Conservation (phyloP, 1,284 basidiomycete genomes). For the Rhizopogon hawkerae region DNA sequence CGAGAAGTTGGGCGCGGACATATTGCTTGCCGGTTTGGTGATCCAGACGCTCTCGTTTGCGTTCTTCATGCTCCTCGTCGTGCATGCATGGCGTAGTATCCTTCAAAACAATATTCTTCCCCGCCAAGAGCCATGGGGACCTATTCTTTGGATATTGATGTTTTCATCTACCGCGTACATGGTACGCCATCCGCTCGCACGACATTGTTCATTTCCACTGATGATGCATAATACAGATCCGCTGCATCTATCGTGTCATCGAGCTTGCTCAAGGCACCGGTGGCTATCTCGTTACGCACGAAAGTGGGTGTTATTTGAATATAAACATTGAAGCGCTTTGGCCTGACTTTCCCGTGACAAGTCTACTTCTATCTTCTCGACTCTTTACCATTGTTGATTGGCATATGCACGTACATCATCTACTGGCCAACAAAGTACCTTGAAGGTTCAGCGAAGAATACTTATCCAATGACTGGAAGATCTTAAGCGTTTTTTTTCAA, state of each 20-base stretch:
- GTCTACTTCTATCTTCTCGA: constrained; percentile 37
- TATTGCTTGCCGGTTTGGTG: constrained; percentile 19
- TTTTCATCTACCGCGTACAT: constrained; percentile 21
- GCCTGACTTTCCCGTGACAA: constrained; percentile 4
- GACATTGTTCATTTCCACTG: neutral
- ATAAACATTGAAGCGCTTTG: neutral
- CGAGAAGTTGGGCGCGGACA: constrained; percentile 9
- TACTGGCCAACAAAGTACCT: constrained; percentile 30
- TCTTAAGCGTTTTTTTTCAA: too few relatives aligned
- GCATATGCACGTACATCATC: constrained; percentile 27
- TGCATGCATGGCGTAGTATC: constrained; percentile 11
- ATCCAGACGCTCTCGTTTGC: constrained; percentile 21
- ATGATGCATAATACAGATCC: constrained; percentile 20
- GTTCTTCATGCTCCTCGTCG: constrained; percentile 17
- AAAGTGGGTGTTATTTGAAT: constrained; percentile 16
- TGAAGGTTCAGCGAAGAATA: neutral
- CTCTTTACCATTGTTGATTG: constrained; percentile 32
- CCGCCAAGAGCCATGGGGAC: constrained; percentile 17
- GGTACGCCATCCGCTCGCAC: constrained; percentile 11
- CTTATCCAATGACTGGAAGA: neutral
- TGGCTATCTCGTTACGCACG: constrained; percentile 32
- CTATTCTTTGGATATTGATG: constrained; percentile 15
- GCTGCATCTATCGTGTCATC: constrained; percentile 33
- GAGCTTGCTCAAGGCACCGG: constrained; percentile 34
- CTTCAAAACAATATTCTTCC: constrained; percentile 7